Conservation (phyloP, 805 yeast genomes). For the Saturnispora mendoncae region DNA sequence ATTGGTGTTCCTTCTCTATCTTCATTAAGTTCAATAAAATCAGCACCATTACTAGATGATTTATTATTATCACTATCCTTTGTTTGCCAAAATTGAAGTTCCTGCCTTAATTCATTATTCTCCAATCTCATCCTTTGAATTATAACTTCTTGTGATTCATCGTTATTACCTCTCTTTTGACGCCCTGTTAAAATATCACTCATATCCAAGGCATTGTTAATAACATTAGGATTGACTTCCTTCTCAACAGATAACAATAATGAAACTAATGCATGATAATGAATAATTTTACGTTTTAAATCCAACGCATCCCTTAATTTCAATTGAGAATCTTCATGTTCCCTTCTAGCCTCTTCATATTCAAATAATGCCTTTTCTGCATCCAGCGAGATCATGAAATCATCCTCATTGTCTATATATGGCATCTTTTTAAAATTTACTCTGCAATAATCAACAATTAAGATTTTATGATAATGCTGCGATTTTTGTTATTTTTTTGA, state of each 20-base stretch:
- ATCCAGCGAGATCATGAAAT: not conserved
- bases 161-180: not conserved
- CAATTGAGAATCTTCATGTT: not conserved
- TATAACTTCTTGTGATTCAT: not conserved
- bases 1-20: not conserved
- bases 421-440: not conserved
- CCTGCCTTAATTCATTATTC: slow-evolving; percentile 4
- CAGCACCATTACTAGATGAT: not conserved
- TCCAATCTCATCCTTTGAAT: slow-evolving; percentile 3
- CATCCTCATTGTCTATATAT: not conserved
- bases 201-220: not conserved
- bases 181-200: slow-evolving; percentile 5
- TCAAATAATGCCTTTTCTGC: slow-evolving; percentile 4
- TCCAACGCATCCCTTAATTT: not conserved
- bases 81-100: slow-evolving; percentile 3
- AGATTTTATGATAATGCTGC: no score
- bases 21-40: not conserved
- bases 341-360: slow-evolving; percentile 2
- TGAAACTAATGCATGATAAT: slow-evolving; percentile 1
- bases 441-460: not conserved
- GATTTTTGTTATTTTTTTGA: no score
- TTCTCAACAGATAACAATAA: not conserved
- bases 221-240: not conserved
- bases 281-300: not conserved
- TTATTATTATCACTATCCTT: not conserved